A percentile compares a stretch with the other conserved stretches of the same genome.
Evolutionary conservation across 176 grass and related monocot genomes (phyloP).

Genomic region (Triticum dicoccoides): DNA sequence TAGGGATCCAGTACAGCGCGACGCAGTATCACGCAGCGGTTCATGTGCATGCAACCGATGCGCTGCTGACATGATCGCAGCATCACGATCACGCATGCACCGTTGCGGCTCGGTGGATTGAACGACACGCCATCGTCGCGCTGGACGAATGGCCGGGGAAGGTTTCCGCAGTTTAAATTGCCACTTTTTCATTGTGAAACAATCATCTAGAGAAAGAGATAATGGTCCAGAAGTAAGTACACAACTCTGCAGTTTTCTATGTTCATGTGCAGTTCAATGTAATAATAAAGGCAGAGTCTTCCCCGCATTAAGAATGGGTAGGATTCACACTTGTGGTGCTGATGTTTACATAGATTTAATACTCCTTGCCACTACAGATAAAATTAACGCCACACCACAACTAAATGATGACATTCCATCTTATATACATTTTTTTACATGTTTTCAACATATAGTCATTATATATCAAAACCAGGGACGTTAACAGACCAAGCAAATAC

Average conservation of each 20-base stretch:
- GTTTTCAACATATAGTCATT: background rate
- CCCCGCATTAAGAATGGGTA: background rate
- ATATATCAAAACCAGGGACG: background rate
- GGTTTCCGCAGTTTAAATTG: background rate
- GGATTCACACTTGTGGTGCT: background rate
- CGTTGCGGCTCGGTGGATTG: background rate
- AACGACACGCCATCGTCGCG: background rate
- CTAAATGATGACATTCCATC: background rate
- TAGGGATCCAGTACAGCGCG: background rate
- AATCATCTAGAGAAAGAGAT: background rate
- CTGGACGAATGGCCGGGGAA: background rate
- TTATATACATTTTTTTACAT: background rate
- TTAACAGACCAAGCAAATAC: background rate
- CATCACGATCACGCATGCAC: background rate
- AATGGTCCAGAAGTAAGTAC: background rate
- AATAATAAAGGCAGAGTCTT: background rate
- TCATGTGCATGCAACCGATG: background rate
- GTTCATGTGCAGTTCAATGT: background rate
- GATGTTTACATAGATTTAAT: background rate
- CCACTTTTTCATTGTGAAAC: background rate
- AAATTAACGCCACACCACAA: background rate
- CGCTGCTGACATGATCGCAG: background rate
- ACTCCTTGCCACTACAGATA: background rate
- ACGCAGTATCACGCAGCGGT: background rate
- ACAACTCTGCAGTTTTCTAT: background rate